A percentile compares a stretch with the other conserved stretches of the same genome.
These are phyloP conservation scores for Aureobasidium vineae DNA, from an alignment of 2,329 filamentous ascomycete species.

Conservation along the genomic window DNA sequence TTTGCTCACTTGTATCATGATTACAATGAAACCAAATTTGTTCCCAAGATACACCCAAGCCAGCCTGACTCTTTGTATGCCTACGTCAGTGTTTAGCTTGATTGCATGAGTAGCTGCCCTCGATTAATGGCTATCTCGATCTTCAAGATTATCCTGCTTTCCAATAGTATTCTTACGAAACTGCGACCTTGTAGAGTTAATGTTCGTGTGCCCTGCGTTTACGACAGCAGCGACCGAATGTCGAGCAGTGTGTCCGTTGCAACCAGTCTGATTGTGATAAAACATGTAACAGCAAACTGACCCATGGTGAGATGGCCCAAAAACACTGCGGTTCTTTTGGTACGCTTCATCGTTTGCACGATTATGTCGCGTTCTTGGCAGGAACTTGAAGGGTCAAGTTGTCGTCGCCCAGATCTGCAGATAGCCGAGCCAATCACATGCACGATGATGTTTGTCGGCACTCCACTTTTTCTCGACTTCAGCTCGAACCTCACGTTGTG, in stretches of 20 bases:
- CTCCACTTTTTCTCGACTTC: conserved; percentile 24
- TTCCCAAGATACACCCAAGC: neutral
- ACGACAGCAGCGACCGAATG: neutral
- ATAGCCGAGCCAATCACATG: conserved; percentile 25
- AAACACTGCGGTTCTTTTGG: neutral
- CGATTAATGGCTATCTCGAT: neutral
- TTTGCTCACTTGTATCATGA: neutral
- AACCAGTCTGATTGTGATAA: neutral
- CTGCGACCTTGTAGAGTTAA: neutral
- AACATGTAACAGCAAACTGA: neutral
- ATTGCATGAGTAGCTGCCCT: neutral
- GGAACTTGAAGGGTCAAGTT: conserved; percentile 20
- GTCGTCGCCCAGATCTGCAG: conserved; percentile 25
- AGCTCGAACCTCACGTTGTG: conserved; percentile 22
- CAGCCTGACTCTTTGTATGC: neutral
- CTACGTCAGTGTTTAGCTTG: neutral
- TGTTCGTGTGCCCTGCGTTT: neutral
- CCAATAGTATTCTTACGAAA: neutral
- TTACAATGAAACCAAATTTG: neutral
- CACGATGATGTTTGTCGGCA: conserved; percentile 23
- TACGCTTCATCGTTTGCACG: conserved; percentile 15
- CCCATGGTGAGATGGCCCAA: neutral
- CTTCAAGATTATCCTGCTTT: neutral
- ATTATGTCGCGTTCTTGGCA: conserved; percentile 16
- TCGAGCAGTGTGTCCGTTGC: neutral